Percentiles rank a stretch among this genome's conserved stretches.
phyloP scores from a whole-genome alignment of 805 yeast species.

The Priceomyces fermenticarens region DNA sequence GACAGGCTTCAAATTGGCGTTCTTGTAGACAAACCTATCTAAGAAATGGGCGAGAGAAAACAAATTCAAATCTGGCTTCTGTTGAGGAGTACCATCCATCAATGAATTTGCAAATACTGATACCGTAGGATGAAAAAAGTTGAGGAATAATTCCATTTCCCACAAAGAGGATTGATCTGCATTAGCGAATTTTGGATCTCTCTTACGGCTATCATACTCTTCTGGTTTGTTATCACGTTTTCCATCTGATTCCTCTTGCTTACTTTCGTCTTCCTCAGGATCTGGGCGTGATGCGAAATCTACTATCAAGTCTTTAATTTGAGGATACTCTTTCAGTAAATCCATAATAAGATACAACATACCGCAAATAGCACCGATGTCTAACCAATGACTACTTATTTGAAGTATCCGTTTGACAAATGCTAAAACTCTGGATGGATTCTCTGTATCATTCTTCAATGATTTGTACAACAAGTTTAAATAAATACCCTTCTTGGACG shows the following conservation, averaged over 20 bases:
- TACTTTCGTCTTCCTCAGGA: constrained; percentile 31
- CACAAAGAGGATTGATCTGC: constrained; percentile 81
- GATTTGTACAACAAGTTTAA: constrained; percentile 83
- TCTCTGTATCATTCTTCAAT: constrained; percentile 60
- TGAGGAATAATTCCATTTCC: constrained; percentile 74
- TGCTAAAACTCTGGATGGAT: constrained; percentile 69
- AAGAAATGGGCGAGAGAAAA: constrained; percentile 86
- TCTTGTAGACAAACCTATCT: constrained; percentile 92
- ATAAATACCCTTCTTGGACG: constrained; percentile 92
- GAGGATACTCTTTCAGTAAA: constrained; percentile 62
- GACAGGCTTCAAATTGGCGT: constrained; percentile 72
- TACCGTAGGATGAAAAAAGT: constrained; percentile 92
- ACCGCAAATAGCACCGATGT: constrained; percentile 85
- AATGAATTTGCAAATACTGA: constrained; percentile 72
- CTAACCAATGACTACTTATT: constrained; percentile 80
- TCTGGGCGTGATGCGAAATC: constrained; percentile 48
- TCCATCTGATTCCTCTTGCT: constrained; percentile 17
- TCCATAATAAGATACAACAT: constrained; percentile 72
- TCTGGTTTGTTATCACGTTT: constrained; percentile 15
- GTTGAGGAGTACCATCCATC: constrained; percentile 45
- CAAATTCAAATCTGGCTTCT: constrained; percentile 87
- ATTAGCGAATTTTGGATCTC: constrained; percentile 91
- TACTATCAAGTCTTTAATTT: constrained; percentile 59
- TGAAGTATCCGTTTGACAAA: constrained; percentile 90
- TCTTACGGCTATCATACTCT: constrained; percentile 75